Base-by-base conservation (phyloP, 1,284 basidiomycete genomes). In the Trametes sp. region DNA sequence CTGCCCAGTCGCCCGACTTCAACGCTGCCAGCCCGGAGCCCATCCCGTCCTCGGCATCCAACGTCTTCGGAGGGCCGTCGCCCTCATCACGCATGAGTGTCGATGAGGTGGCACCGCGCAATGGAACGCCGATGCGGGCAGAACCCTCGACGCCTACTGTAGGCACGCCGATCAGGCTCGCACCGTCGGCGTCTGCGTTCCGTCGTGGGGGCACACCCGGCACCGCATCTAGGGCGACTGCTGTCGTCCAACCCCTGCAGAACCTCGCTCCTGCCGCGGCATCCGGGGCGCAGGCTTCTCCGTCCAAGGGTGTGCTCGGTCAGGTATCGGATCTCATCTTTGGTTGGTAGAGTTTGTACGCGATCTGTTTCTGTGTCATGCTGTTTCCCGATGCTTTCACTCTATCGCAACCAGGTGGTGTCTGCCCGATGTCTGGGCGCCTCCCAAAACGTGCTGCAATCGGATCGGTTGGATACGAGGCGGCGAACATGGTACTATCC, bases 311-410 rank as follows among this genome's bases (percentile, higher is more conserved):
- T 5, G 70, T 91, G 65, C 62, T 92, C 4, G 88, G 89, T 13
- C 88, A 90, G 73, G 85, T 92, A 45, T 87, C 87, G n/a, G 89
- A 92, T 77, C 72, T 90, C 65, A 86, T 92, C 55, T 91, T 92
- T 74, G 89, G 89, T 24, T 90, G 88, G 88, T 88, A 84, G 76
- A 42, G 23, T 38, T 19, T 38, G 45, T 72, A 41, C 31, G 45
- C 19, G 72, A 78, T 42, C 59, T 65, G 14, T 26, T 1, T 73
- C 35, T 36, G 14, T n/a, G 24, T n/a, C 10, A 28, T 26, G 54
- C 16, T 44, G 16, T 33, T 14, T 14, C 16, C 24, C 11, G 16
- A 4, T 4, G 41, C 19, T 44, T 44, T n/a, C 41, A 2, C 28
- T 41, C 16, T 41, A 41, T 41, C 16, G 7, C 38, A 41, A 4